These are phyloP conservation scores for Malassezia furfur DNA, from an alignment of 1,284 basidiomycete genomes.

Conservation along the genomic window DNA sequence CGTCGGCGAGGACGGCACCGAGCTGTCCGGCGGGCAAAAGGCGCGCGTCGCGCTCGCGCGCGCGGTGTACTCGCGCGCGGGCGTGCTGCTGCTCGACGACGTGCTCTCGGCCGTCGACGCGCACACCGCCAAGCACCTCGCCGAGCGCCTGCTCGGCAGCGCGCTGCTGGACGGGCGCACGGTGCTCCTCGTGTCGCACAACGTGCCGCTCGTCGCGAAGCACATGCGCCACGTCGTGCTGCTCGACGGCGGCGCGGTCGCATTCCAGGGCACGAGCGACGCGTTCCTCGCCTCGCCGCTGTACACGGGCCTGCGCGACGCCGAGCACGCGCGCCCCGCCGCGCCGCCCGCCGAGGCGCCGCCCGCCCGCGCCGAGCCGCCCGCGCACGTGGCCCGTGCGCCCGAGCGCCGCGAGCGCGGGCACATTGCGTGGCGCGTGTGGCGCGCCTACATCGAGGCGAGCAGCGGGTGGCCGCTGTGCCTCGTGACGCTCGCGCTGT, in stretches of 20 bases:
- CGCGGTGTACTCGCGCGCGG: conserved; percentile 33
- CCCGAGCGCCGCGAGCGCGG: conserved; percentile 17
- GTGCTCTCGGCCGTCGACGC: conserved; percentile 56
- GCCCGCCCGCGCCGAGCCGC: neutral
- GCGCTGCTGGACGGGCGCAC: conserved; percentile 53
- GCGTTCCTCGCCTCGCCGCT: conserved; percentile 23
- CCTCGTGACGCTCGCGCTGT: conserved; percentile 8
- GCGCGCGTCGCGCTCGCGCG: conserved; percentile 36
- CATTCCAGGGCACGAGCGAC: conserved; percentile 19
- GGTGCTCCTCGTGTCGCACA: conserved; percentile 66
- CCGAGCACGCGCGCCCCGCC: neutral
- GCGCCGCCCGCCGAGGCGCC: neutral
- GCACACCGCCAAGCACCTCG: conserved; percentile 53
- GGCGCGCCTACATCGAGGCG: conserved; percentile 18
- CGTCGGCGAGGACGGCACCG: conserved; percentile 34
- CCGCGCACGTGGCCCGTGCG: neutral
- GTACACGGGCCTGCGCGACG: neutral
- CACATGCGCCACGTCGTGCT: conserved; percentile 22
- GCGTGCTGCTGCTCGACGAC: conserved; percentile 38
- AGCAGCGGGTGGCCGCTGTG: conserved; percentile 15
- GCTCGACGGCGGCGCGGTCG: conserved; percentile 25
- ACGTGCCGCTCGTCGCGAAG: conserved; percentile 25
- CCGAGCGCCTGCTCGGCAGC: conserved; percentile 23
- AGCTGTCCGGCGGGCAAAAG: conserved; percentile 38
- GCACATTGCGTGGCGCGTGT: conserved; percentile 17